Evolutionary conservation across 345 rosid species (phyloP).

Genomic region (Microthlaspi erraticum): DNA sequence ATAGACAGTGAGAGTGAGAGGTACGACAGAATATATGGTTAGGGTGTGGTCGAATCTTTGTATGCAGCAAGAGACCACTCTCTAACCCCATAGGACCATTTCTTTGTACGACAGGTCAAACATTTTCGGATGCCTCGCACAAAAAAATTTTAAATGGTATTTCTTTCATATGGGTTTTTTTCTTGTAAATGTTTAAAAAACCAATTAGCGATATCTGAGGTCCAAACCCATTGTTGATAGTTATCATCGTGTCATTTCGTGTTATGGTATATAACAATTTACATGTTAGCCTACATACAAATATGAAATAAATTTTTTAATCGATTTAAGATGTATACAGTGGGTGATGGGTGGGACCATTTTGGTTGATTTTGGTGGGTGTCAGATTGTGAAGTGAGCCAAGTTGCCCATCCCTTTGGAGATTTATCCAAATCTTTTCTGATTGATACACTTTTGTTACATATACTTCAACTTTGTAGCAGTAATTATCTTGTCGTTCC

Average conservation of each 20-base stretch:
- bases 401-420: slow-evolving; percentile 45
- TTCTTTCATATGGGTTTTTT: too few relatives aligned
- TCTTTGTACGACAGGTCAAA: background rate
- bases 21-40: slow-evolving; percentile 39
- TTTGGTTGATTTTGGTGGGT: slow-evolving; percentile 33
- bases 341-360: slow-evolving; percentile 35
- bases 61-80: slow-evolving; percentile 35
- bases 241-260: slow-evolving; percentile 17
- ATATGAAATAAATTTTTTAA: background rate
- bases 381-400: slow-evolving; percentile 35
- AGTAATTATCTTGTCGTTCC: slow-evolving; percentile 8
- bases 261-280: background rate
- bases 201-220: too few relatives aligned
- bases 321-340: slow-evolving; percentile 6
- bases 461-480: slow-evolving; percentile 22
- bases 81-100: slow-evolving; percentile 36
- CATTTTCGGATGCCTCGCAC: too few relatives aligned
- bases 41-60: slow-evolving; percentile 42
- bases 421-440: slow-evolving; percentile 42
- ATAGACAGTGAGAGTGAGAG: slow-evolving; percentile 21
- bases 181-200: too few relatives aligned
- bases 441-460: slow-evolving; percentile 42
- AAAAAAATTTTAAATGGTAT: too few relatives aligned
- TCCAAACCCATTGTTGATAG: too few relatives aligned
- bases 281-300: background rate